A percentile compares a stretch with the other conserved stretches of the same genome.
Evolutionary conservation across 129 eudicot genomes (phyloP).

Genomic region (Centella asiatica): DNA sequence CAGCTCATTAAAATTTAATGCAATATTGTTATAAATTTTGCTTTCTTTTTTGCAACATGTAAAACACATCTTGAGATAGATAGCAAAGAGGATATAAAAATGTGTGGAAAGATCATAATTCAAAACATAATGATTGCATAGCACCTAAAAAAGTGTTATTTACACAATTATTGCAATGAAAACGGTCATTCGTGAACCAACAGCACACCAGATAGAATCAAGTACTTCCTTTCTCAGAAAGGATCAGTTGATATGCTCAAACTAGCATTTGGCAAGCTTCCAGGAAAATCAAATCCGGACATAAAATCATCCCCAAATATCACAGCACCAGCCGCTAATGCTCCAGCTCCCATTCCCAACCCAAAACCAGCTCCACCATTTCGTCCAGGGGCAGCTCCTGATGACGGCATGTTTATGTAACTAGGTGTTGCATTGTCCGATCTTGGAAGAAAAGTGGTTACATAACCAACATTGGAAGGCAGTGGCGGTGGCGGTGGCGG

Average conservation of each 20-base stretch:
- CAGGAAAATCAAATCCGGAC: conserved; percentile 67
- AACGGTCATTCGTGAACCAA: background rate
- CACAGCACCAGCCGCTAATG: conserved; percentile 82
- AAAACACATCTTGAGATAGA: too few relatives aligned
- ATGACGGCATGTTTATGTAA: conserved; percentile 61
- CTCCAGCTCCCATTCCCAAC: conserved; percentile 86
- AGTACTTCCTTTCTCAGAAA: conserved; percentile 23
- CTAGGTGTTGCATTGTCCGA: conserved; percentile 27
- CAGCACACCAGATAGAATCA: background rate
- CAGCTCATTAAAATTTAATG: too few relatives aligned
- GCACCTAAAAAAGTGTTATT: too few relatives aligned
- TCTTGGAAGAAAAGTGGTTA: conserved; percentile 43
- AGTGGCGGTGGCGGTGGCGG: conserved; percentile 56
- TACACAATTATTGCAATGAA: background rate
- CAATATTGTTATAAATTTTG: too few relatives aligned
- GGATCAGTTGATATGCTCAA: conserved; percentile 46
- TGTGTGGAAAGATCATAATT: too few relatives aligned
- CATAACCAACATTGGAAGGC: conserved; percentile 51
- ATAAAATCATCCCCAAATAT: conserved; percentile 80
- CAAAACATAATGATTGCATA: too few relatives aligned
- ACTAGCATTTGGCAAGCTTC: conserved; percentile 30
- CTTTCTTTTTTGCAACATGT: too few relatives aligned
- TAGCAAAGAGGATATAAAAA: too few relatives aligned
- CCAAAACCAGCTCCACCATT: conserved; percentile 54
- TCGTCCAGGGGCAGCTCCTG: conserved; percentile 38